Percentiles rank a stretch among this genome's conserved stretches.
Evolutionary conservation across 2,329 filamentous ascomycete species (phyloP).

Genomic region (Botrytis galanthina): DNA sequence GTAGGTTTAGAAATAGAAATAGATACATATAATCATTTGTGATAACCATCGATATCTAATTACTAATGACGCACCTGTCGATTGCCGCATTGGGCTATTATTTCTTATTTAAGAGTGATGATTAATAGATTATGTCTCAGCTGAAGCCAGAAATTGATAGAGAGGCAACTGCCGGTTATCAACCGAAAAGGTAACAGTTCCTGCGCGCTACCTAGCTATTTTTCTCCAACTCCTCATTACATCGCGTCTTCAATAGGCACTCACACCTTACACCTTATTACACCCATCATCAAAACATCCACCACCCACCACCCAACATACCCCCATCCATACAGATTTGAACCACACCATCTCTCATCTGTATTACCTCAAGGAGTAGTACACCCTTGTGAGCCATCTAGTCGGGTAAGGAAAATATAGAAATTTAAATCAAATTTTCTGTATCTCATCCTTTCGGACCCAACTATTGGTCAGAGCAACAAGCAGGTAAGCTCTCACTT

Average conservation of each 20-base stretch:
- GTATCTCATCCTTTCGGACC: not conserved
- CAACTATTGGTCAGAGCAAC: constrained; percentile 1
- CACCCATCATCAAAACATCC: not conserved
- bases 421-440: not conserved
- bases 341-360: constrained; percentile 5
- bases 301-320: not conserved
- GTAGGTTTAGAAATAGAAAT: not conserved
- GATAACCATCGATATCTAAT: not conserved
- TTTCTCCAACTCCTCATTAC: constrained; percentile 6
- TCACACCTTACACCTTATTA: not conserved
- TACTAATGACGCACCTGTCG: not conserved
- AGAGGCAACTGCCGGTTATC: constrained; percentile 2
- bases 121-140: not conserved
- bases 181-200: constrained; percentile 8
- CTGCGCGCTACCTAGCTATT: not conserved
- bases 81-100: not conserved
- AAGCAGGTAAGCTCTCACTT: constrained; percentile 2
- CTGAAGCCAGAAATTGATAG: not conserved
- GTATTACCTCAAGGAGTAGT: constrained; percentile 15
- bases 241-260: constrained; percentile 9
- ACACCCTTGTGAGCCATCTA: constrained; percentile 20
- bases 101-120: not conserved
- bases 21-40: not conserved
- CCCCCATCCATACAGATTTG: constrained; percentile 10
- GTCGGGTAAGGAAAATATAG: constrained; percentile 12